Evolutionary conservation across 192 early-diverging fungal species (phyloP).

Genomic region (Coemansia sp.): DNA sequence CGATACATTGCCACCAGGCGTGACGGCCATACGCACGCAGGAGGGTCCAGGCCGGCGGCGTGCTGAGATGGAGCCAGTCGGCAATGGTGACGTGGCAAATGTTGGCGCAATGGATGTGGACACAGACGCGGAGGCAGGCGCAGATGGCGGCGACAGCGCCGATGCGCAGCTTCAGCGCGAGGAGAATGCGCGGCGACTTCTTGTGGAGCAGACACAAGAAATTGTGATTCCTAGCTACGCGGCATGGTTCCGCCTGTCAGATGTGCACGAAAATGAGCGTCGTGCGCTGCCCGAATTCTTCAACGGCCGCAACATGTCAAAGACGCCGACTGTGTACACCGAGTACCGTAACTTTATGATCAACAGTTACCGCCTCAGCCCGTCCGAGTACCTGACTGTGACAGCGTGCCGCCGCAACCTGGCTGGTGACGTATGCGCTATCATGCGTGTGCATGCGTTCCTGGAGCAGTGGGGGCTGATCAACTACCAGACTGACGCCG

Average conservation of each 20-base stretch:
- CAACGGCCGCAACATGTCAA: conserved; percentile 86
- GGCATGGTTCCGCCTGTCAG: conserved; percentile 85
- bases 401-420: conserved; percentile 96
- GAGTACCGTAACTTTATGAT: conserved; percentile 99
- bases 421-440: conserved; percentile 97
- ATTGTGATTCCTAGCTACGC: conserved; percentile 84
- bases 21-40: conserved; percentile 19
- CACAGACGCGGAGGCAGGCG: conserved; percentile 14
- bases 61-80: conserved; percentile 43
- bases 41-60: conserved; percentile 23
- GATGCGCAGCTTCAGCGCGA: conserved; percentile 54
- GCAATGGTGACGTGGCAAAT: conserved; percentile 37
- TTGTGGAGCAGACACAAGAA: conserved; percentile 69
- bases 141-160: conserved; percentile 32
- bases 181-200: conserved; percentile 66
- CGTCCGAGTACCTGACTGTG: conserved; percentile 94
- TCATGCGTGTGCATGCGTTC: conserved; percentile 97
- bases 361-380: conserved; percentile 94
- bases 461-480: conserved; percentile 99
- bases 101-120: conserved; percentile 31
- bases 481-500: conserved; percentile 97
- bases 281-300: conserved; percentile 96
- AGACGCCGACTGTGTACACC: conserved; percentile 88
- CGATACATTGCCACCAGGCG: conserved; percentile 19
- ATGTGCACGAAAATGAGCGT: conserved; percentile 84